phyloP scores from a whole-genome alignment of 2,329 filamentous ascomycete genomes.

The Neofusicoccum kwambonambiense region DNA sequence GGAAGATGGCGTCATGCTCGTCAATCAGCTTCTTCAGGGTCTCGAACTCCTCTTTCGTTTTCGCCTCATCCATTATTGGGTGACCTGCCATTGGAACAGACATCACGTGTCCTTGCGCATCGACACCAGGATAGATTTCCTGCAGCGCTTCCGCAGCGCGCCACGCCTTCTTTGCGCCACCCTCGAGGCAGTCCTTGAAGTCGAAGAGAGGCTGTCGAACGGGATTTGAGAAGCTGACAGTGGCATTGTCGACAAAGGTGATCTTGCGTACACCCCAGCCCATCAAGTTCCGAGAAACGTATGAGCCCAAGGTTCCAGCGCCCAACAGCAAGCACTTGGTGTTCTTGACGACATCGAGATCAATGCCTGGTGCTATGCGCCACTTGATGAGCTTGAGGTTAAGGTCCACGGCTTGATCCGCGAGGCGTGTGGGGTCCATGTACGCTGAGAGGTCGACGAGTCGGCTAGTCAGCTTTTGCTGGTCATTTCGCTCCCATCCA shows the following conservation, averaged over 20 bases:
- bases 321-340: constrained; percentile 89
- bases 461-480: constrained; percentile 74
- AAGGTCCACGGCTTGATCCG: constrained; percentile 91
- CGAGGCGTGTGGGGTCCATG: constrained; percentile 84
- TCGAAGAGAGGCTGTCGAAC: constrained; percentile 91
- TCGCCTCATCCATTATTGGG: constrained; percentile 71
- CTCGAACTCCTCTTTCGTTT: constrained; percentile 71
- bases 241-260: constrained; percentile 91
- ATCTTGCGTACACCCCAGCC: constrained; percentile 96
- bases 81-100: constrained; percentile 96
- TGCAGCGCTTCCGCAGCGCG: constrained; percentile 76
- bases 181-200: constrained; percentile 83
- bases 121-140: constrained; percentile 87
- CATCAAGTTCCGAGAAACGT: constrained; percentile 87
- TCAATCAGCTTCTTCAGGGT: constrained; percentile 72
- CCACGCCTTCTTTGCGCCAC: constrained; percentile 79
- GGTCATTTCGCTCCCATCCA: constrained; percentile 86
- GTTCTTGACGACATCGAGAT: constrained; percentile 84
- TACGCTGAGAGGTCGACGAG: constrained; percentile 84
- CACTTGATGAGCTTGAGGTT: constrained; percentile 99
- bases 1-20: constrained; percentile 85
- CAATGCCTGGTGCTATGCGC: constrained; percentile 84
- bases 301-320: constrained; percentile 88
- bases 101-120: constrained; percentile 75
- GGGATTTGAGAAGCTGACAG: constrained; percentile 93